Evolutionary conservation across 805 yeast species (phyloP).

Genomic region (Sugiyamaella lignohabitans): DNA sequence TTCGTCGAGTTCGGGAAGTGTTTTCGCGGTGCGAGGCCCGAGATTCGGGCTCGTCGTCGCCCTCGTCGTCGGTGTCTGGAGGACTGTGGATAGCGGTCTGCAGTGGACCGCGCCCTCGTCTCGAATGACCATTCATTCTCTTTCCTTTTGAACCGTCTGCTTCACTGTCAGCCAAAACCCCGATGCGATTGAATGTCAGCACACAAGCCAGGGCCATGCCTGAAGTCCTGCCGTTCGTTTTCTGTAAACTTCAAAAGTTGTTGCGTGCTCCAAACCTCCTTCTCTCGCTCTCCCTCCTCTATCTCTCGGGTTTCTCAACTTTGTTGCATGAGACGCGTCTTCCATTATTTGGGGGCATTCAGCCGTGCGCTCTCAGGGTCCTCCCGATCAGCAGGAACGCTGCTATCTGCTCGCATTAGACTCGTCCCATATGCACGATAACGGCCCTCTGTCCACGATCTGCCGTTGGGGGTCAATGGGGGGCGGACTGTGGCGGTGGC

Average conservation of each 20-base stretch:
- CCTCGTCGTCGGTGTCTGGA: too few relatives aligned
- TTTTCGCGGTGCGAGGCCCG: too few relatives aligned
- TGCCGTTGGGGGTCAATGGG: too few relatives aligned
- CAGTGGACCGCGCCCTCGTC: too few relatives aligned
- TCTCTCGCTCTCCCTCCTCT: not conserved
- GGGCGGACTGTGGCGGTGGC: too few relatives aligned
- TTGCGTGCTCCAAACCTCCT: not conserved
- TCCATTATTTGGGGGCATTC: not conserved
- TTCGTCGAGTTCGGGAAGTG: not conserved
- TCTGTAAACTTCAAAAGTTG: not conserved
- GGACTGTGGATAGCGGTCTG: too few relatives aligned
- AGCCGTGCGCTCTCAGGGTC: not conserved
- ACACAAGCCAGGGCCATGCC: not conserved
- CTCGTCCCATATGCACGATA: not conserved
- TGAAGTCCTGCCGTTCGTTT: not conserved
- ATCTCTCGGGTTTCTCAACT: not conserved
- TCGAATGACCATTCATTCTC: not conserved
- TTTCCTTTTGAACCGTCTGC: not conserved
- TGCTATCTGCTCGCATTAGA: not conserved
- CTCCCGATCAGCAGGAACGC: not conserved
- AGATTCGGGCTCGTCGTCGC: not conserved
- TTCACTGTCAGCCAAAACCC: not conserved
- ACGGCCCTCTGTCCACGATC: too few relatives aligned
- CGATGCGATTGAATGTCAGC: not conserved
- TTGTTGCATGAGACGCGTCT: too few relatives aligned